Evolutionary conservation across 179 eudicot species (phyloP).

Genomic region (Corrigiola litoralis): DNA sequence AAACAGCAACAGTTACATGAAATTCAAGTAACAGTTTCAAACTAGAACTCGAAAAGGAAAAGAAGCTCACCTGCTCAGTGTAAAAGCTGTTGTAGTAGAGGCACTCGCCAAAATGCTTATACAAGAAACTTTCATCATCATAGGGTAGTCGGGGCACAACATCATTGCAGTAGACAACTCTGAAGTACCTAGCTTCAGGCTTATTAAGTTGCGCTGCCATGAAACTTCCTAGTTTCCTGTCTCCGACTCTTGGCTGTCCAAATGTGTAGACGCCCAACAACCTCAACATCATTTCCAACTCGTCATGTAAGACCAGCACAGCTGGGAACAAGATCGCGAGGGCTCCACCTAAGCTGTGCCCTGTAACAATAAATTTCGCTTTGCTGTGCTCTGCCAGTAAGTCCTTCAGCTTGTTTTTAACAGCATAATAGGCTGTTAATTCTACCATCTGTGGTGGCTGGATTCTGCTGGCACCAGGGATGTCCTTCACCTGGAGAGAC

Average conservation of each 20-base stretch:
- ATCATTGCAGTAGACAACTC: slow-evolving; percentile 84
- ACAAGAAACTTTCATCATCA: slow-evolving; percentile 66
- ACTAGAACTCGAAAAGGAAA: not conserved
- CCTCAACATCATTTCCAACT: slow-evolving; percentile 46
- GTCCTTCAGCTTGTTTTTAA: slow-evolving; percentile 52
- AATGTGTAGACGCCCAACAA: slow-evolving; percentile 65
- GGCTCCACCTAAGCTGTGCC: slow-evolving; percentile 92
- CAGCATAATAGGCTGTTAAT: slow-evolving; percentile 60
- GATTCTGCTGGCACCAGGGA: not conserved
- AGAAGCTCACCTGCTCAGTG: slow-evolving; percentile 40
- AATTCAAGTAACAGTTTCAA: too few species aligned
- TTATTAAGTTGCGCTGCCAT: slow-evolving; percentile 45
- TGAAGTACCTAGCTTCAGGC: slow-evolving; percentile 42
- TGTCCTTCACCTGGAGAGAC: slow-evolving; percentile 30
- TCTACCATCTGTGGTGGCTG: slow-evolving; percentile 28
- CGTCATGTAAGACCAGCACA: slow-evolving; percentile 55
- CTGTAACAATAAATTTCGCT: slow-evolving; percentile 73
- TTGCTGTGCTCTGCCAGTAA: slow-evolving; percentile 50
- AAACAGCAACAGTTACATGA: too few species aligned
- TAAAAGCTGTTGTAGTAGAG: slow-evolving; percentile 75
- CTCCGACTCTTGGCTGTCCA: slow-evolving; percentile 87
- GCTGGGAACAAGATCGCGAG: slow-evolving; percentile 70
- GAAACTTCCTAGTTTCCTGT: slow-evolving; percentile 45
- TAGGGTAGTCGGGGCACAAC: slow-evolving; percentile 87
- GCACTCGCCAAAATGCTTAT: slow-evolving; percentile 79